Evolutionary conservation across 768 basidiomycete genomes (phyloP), one percentile per base, ranked within the genome.

Genomic region (Infundibulicybe gibba): DNA sequence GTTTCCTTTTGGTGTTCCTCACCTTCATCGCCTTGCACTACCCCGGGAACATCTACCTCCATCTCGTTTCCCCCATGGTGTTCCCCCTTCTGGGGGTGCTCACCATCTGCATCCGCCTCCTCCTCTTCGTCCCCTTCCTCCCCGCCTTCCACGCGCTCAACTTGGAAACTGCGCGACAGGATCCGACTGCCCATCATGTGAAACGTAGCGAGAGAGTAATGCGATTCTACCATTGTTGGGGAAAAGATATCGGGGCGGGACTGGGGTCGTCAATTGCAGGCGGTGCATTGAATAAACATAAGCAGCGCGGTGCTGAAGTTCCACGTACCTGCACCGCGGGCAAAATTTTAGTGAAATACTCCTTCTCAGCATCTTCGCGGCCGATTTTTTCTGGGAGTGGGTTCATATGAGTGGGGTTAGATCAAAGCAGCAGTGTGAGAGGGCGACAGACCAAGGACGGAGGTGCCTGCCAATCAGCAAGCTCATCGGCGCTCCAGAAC

Each of bases 171-270:
- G 35, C 97, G 78, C 4, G 94, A 97, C 5, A 97, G 76, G 49
- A 99, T 91, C 19, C 90, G 77, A 51, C 90, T 94, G 6, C 97
- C 97, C 73, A 90, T 90, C 30, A 88, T 65, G 62, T 98, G 97
- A 58, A 87, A 97, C 15, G 76, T 70, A 37, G 82, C 76, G 12
- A 94, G 62, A 0, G 85, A 80, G 64, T 88, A 97, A 58, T 75
- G 67, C 15, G 54, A 58, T 3, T 57, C 50, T 39, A 75, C 59
- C 17, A 72, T 64, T 11, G 69, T 67, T 3, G 71, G 66, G 9
- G 73, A 74, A 57, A 98, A 97, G n/a, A 94, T 63, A 50, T 85
- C 81, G 11, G 79, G 74, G 25, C 25, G 25, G 8, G 25, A 25
- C 25, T 25, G 25, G 25, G 4, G 8, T 8, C 25, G 8, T 25